Conservation (phyloP, 1,284 basidiomycete genomes). For the Ustilago nuda region DNA sequence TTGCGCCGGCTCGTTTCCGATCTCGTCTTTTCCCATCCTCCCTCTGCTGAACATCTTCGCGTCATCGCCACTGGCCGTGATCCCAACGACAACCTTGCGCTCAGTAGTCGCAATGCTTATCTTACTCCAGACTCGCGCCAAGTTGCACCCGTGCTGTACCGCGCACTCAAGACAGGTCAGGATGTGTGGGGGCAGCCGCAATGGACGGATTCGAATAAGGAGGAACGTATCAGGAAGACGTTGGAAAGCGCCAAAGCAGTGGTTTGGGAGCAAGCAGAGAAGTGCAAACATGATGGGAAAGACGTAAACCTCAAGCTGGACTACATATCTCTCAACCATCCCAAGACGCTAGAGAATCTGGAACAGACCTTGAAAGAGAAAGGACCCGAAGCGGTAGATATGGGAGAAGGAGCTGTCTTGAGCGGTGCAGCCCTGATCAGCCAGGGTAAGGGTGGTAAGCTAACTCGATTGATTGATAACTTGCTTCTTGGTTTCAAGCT, state of each 20-base stretch:
- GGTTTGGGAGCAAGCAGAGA: slow-evolving; percentile 29
- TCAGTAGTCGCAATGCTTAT: slow-evolving; percentile 92
- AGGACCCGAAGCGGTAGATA: slow-evolving; percentile 59
- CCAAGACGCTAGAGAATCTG: slow-evolving; percentile 75
- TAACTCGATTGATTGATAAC: slow-evolving; percentile 93
- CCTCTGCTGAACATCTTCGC: slow-evolving; percentile 76
- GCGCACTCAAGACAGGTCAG: slow-evolving; percentile 76
- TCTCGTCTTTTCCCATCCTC: slow-evolving; percentile 80
- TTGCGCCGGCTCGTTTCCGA: slow-evolving; percentile 86
- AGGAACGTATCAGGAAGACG: slow-evolving; percentile 44
- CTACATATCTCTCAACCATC: slow-evolving; percentile 90
- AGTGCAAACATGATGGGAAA: slow-evolving; percentile 16
- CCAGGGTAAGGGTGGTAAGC: slow-evolving; percentile 72
- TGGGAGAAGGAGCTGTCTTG: slow-evolving; percentile 76
- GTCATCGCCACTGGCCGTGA: slow-evolving; percentile 83
- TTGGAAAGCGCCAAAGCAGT: slow-evolving; percentile 46
- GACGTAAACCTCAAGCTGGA: slow-evolving; percentile 76
- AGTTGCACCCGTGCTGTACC: slow-evolving; percentile 79
- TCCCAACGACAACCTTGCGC: slow-evolving; percentile 77
- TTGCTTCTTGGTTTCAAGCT: slow-evolving; percentile 77
- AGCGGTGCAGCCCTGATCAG: slow-evolving; percentile 87
- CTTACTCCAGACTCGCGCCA: slow-evolving; percentile 77
- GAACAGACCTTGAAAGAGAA: slow-evolving; percentile 70
- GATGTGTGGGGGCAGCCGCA: slow-evolving; percentile 58
- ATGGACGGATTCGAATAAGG: slow-evolving; percentile 15